Conservation (phyloP, 345 rosid genomes). For the Aegle marmelos region DNA sequence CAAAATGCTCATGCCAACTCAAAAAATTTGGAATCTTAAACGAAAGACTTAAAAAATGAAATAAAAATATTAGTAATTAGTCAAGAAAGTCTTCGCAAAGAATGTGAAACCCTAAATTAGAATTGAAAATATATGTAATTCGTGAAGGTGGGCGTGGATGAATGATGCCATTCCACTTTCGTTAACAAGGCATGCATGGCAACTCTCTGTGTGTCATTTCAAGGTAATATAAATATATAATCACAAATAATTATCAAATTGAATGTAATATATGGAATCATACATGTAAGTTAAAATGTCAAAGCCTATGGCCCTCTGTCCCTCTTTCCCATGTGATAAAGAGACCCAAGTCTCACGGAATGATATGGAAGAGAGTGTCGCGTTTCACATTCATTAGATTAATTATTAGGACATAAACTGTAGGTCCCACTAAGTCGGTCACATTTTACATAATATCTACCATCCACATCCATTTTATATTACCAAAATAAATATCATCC, state of each 20-base stretch:
- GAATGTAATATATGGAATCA: not conserved
- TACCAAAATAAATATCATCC: too few species aligned
- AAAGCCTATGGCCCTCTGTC: not conserved
- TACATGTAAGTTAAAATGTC: not conserved
- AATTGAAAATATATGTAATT: too few species aligned
- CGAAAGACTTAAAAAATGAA: too few species aligned
- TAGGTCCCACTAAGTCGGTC: not conserved
- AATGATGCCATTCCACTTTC: not conserved
- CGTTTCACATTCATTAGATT: not conserved
- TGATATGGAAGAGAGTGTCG: not conserved
- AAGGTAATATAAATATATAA: too few species aligned
- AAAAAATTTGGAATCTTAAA: too few species aligned
- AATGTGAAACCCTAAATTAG: not conserved
- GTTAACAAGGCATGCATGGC: not conserved
- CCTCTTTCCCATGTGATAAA: constrained; percentile 5
- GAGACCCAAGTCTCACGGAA: constrained; percentile 8
- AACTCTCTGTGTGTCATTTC: not conserved
- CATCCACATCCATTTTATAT: too few species aligned
- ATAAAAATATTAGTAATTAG: too few species aligned
- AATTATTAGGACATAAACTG: not conserved
- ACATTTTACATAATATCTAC: not conserved
- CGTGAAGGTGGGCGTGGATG: not conserved
- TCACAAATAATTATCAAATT: too few species aligned
- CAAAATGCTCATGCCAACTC: not conserved
- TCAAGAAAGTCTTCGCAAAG: too few species aligned